Base-by-base conservation (phyloP, 345 rosid genomes). In the Moringa oleifera region DNA sequence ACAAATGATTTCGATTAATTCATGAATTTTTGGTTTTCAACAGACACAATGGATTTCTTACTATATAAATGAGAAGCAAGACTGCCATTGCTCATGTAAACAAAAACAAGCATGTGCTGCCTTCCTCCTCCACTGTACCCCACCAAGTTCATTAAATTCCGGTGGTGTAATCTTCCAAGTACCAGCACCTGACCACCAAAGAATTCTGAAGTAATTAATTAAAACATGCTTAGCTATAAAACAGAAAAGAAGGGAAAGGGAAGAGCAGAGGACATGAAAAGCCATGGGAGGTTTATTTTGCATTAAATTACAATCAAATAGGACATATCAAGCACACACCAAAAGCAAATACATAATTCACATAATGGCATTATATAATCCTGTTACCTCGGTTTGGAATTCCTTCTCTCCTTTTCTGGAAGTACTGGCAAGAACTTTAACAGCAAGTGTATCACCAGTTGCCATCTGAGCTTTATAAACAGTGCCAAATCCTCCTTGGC, bases 401-500 rank as follows among this genome's bases (percentile, higher is more conserved):
- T 86, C 92, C 65, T 46, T 80, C 76, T 84, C 89, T 63, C 92
- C 92, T 75, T 86, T 85, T 77, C 70, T 81, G 33, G 92, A 83
- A 78, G 81, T 76, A 56, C 81, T 76, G 49, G 87, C 84, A 49
- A 84, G 89, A 47, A 84, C 86, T 75, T 86, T 86, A 47, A 84
- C 84, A 8, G 93, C 92, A 55, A 86, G 81, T 41, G 71, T 79
- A 72, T 80, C 84, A 53, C 85, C 84, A n/a, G 80, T 74, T 28
- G 83, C 67, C 83, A 82, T 77, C 51, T 79, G 83, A 67, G 93
- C 93, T 75, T 82, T 86, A 66, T 81, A 86, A 22, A 86, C 84
- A 19, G 84, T 75, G 65, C 89, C 93, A 80, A 86, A 86, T 61
- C 87, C 89, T 45, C 89, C 87, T 76, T 86, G 82, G 21, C 92